Conservation (phyloP, 2,329 filamentous ascomycete species). For the Claviceps monticola region DNA sequence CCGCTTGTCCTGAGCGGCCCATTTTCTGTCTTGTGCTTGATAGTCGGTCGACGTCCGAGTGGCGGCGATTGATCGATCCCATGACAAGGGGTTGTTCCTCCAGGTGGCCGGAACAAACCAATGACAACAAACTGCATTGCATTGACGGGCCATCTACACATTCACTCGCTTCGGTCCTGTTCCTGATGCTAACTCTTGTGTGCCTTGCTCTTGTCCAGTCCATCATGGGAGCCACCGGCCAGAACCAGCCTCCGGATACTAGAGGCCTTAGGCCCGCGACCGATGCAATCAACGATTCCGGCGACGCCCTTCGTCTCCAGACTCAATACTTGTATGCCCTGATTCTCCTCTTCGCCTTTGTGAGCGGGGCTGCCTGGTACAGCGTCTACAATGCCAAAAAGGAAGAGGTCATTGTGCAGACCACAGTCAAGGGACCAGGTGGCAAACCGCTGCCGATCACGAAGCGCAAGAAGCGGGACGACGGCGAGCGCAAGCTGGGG, state of each 20-base stretch:
- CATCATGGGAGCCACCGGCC: constrained; percentile 23
- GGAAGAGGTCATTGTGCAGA: constrained; percentile 31
- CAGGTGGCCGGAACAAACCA: background rate
- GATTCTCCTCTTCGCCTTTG: constrained; percentile 37
- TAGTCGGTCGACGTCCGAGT: background rate
- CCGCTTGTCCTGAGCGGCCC: background rate
- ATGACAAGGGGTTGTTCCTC: background rate
- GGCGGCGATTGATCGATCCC: background rate
- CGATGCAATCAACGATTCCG: constrained; percentile 14
- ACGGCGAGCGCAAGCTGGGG: constrained; percentile 29
- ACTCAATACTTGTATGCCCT: constrained; percentile 39
- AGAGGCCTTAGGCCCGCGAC: constrained; percentile 10
- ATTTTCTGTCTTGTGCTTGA: background rate
- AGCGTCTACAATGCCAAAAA: constrained; percentile 38
- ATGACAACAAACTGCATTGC: background rate
- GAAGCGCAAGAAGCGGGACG: constrained; percentile 40
- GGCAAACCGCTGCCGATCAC: constrained; percentile 71
- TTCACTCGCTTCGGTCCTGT: background rate
- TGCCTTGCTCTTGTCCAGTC: constrained; percentile 9
- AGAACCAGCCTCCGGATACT: constrained; percentile 15
- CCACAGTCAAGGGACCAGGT: constrained; percentile 58
- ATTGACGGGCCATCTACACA: background rate
- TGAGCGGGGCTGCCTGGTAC: constrained; percentile 35
- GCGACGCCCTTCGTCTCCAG: constrained; percentile 29
- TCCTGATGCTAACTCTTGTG: background rate